Conservation (phyloP, 2,329 filamentous ascomycete genomes). For the Diaporthe humulicola region DNA sequence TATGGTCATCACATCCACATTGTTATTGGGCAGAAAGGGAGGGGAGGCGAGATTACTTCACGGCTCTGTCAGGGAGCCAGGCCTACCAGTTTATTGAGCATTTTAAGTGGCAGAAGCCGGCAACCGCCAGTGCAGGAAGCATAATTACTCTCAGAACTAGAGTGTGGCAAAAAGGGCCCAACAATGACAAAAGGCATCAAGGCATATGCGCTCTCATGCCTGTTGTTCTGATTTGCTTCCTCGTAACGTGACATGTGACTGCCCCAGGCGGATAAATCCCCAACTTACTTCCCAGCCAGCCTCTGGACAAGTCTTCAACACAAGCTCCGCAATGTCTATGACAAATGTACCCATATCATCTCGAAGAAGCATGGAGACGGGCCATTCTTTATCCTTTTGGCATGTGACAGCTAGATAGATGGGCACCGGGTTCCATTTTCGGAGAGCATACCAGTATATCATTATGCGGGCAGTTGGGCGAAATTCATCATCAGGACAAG, state of each 20-base stretch:
- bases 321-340: background rate
- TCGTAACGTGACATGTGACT: background rate
- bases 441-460: too few relatives aligned
- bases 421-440: background rate
- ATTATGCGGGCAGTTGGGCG: background rate
- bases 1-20: background rate
- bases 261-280: background rate
- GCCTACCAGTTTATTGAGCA: background rate
- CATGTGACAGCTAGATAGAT: background rate
- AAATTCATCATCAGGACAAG: background rate
- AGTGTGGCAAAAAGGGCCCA: background rate
- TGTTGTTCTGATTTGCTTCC: background rate
- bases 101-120: background rate
- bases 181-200: background rate
- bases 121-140: background rate
- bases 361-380: background rate
- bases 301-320: background rate
- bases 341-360: background rate
- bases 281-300: background rate
- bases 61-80: background rate
- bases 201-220: background rate
- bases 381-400: background rate
- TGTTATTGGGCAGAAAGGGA: background rate
- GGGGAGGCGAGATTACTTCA: background rate
- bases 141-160: background rate